phyloP scores from a whole-genome alignment of 2,329 filamentous ascomycete species.

The Sclerotinia subarctica region DNA sequence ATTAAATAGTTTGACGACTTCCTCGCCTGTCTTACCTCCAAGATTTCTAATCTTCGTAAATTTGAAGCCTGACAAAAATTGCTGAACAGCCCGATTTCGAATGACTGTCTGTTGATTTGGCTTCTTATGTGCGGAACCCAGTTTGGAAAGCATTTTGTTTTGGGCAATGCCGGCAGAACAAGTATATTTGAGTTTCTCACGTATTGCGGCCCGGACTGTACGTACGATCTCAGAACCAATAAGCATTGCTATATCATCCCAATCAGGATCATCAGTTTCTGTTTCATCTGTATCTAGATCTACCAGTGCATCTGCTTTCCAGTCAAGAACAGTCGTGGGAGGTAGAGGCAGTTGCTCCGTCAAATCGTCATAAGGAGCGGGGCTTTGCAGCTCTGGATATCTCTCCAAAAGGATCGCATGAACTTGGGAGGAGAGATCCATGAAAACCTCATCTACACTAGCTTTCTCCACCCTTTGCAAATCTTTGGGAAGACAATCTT shows the following conservation, averaged over 20 bases:
- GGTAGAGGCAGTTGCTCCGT: slow-evolving; percentile 71
- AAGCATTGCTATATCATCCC: slow-evolving; percentile 88
- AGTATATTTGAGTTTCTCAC: slow-evolving; percentile 74
- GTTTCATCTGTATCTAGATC: slow-evolving; percentile 70
- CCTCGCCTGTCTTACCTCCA: slow-evolving; percentile 91
- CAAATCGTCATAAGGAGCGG: slow-evolving; percentile 70
- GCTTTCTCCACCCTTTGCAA: slow-evolving; percentile 85
- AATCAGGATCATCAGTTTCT: slow-evolving; percentile 82
- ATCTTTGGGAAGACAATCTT: slow-evolving; percentile 63
- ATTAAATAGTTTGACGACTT: slow-evolving; percentile 74
- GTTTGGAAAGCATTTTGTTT: slow-evolving; percentile 94
- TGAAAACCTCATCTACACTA: slow-evolving; percentile 90
- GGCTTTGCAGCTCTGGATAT: slow-evolving; percentile 68
- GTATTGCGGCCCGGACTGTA: slow-evolving; percentile 66
- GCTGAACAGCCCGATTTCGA: slow-evolving; percentile 73
- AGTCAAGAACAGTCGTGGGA: slow-evolving; percentile 70
- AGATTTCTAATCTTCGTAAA: slow-evolving; percentile 93
- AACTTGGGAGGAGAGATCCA: slow-evolving; percentile 84
- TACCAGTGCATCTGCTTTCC: slow-evolving; percentile 77
- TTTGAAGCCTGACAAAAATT: slow-evolving; percentile 81
- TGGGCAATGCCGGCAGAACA: slow-evolving; percentile 85
- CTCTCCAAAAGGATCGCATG: slow-evolving; percentile 70
- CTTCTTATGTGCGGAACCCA: slow-evolving; percentile 89
- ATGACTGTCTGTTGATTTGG: slow-evolving; percentile 94
- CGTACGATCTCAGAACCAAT: slow-evolving; percentile 88